Base-by-base conservation (phyloP, 106 monocot species). In the Vanilla planifolia region DNA sequence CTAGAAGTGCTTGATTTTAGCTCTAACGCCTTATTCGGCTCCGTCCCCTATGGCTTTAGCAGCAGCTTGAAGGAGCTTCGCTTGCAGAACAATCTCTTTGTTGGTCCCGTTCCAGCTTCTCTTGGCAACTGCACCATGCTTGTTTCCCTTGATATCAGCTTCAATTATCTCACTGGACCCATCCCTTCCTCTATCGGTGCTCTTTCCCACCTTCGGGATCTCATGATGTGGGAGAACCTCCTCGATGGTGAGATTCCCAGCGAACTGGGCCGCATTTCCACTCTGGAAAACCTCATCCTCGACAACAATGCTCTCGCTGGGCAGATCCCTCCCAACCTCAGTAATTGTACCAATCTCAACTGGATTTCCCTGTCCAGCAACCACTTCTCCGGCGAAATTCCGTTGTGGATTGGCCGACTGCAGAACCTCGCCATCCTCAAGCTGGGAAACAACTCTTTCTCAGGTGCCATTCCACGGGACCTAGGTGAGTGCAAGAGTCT, bases 351-450 rank as follows among this genome's bases (percentile, higher is more conserved):
- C 6, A 59, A 61, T 20, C 66, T 94, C 40, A 94, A 89, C 82
- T 94, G 93, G 93, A 77, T 94, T 23, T 94, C 93, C 24, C 63
- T 94, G 22, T 79, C 93, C 6, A 80, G 89, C 73, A 94, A 94
- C 75, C 71, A 55, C 50, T 64, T 94, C 44, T 66, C 66, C 64
- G 93, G 93, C 34, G 42, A 55, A 17, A 83, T 94, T 53, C 93
- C 93, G 0, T 53, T 77, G 0, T 89, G 93, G 93, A 62, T 94
- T 6, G 89, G 93, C 1, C 37, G 51, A 59, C 71, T 94, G 14
- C 56, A 65, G 28, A 83, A 78, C 30, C 83, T 94, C 25, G 89
- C 85, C n/a, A 94, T 94, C 33, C 74, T 94, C 4, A 94, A 94
- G 75, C 82, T 94, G 6, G 79, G 89, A 2, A 94, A 94, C 82